These are phyloP conservation scores for Rhodotorula sp. DNA, from an alignment of 1,284 basidiomycete species.

Conservation along the genomic window DNA sequence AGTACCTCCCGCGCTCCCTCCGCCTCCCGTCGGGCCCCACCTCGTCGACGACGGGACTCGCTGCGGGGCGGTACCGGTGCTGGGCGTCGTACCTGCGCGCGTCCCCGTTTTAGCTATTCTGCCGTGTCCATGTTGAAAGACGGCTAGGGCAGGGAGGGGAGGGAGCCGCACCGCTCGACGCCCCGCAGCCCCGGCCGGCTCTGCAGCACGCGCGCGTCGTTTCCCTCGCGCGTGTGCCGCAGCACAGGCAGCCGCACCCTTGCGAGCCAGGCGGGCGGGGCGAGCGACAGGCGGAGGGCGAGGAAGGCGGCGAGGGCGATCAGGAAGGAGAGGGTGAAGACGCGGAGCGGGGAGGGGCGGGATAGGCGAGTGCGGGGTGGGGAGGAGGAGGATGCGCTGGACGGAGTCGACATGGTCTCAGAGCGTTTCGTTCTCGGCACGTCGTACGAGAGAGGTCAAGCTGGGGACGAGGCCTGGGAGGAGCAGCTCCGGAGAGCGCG, in stretches of 20 bases:
- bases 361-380: not conserved
- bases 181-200: constrained; percentile 25
- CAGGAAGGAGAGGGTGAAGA: constrained; percentile 22
- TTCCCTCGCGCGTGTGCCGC: too few species aligned
- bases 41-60: constrained; percentile 37
- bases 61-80: constrained; percentile 43
- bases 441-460: too few species aligned
- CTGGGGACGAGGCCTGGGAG: not conserved
- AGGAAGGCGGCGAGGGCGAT: constrained; percentile 19
- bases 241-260: not conserved
- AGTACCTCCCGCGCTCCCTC: constrained; percentile 38
- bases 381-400: not conserved
- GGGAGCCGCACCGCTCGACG: constrained; percentile 29
- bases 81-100: constrained; percentile 41
- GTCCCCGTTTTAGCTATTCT: not conserved
- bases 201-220: constrained; percentile 16
- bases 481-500: too few species aligned
- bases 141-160: too few species aligned
- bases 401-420: too few species aligned
- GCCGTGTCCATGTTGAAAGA: not conserved
- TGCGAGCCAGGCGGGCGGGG: constrained; percentile 19
- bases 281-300: constrained; percentile 23
- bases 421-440: too few species aligned
- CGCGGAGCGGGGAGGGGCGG: constrained; percentile 3
- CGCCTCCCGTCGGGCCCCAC: constrained; percentile 34